Conservation (phyloP, 2,329 filamentous ascomycete species). For the Penicillium palitans region DNA sequence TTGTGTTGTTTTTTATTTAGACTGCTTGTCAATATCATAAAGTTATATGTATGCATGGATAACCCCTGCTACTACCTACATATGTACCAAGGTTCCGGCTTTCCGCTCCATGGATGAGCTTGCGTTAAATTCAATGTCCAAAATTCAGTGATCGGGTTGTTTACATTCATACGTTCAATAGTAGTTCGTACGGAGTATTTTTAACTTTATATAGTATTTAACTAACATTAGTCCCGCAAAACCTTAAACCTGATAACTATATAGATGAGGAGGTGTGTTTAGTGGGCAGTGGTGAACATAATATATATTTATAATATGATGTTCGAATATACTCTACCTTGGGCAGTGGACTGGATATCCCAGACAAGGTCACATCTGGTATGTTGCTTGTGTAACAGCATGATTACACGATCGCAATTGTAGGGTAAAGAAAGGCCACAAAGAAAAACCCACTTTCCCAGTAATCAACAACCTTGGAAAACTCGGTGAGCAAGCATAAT, state of each 20-base stretch:
- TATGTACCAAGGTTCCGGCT: background rate
- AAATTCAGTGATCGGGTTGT: background rate
- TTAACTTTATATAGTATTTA: background rate
- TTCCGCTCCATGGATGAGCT: constrained; percentile 8
- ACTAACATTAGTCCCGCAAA: background rate
- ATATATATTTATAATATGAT: background rate
- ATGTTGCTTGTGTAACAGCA: background rate
- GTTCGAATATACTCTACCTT: too few species aligned
- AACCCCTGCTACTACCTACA: background rate
- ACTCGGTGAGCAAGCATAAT: background rate
- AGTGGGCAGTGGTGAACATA: too few species aligned
- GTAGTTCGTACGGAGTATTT: background rate
- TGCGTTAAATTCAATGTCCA: constrained; percentile 8
- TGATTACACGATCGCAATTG: background rate
- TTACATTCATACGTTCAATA: background rate
- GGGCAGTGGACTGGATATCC: background rate
- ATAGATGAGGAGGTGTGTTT: background rate
- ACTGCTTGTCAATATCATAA: background rate
- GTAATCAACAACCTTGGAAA: background rate
- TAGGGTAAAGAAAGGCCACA: background rate
- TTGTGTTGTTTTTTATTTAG: background rate
- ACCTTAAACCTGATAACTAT: background rate
- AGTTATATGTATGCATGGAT: background rate
- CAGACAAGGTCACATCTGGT: background rate
- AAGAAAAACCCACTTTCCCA: background rate